These are phyloP conservation scores for Euphorbia celastroides DNA, from an alignment of 441 rosid species.

Conservation along the genomic window DNA sequence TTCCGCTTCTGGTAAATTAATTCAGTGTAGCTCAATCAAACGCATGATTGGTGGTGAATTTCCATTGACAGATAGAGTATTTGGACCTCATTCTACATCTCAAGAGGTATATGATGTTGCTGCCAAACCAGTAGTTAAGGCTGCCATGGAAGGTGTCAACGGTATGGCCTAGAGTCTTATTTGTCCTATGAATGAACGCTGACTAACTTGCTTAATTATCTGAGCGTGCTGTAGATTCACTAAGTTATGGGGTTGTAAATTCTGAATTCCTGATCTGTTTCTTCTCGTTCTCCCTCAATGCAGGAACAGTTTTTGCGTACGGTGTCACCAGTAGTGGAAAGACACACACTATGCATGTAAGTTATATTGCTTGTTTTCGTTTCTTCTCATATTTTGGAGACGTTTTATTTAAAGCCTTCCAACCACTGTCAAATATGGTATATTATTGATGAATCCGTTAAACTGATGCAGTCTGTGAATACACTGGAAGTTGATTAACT, in stretches of 20 bases:
- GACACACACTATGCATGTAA: conserved; percentile 98
- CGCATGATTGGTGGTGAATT: not conserved
- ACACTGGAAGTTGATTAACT: not conserved
- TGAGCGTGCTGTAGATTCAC: not conserved
- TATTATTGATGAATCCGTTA: not conserved
- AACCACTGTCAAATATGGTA: not conserved
- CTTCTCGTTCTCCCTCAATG: conserved; percentile 12
- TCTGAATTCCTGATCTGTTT: not conserved
- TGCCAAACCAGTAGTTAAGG: conserved; percentile 88
- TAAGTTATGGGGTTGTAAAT: not conserved
- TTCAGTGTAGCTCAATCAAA: not conserved
- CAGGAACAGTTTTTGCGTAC: conserved; percentile 98
- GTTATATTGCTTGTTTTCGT: conserved; percentile 19
- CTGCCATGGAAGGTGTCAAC: conserved; percentile 99
- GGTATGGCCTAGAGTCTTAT: conserved; percentile 38
- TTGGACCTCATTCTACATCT: conserved; percentile 75
- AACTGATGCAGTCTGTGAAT: not conserved
- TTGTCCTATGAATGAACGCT: conserved; percentile 4
- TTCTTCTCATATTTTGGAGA: not conserved
- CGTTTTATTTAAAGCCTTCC: not conserved
- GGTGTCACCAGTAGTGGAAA: conserved; percentile 99
- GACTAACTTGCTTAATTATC: not conserved
- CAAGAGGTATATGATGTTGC: conserved; percentile 90
- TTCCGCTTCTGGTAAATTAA: not conserved
- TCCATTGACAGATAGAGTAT: conserved; percentile 68